Evolutionary conservation across 352 stramenopile species (phyloP).

Genomic region (Aphanomyces astaci): DNA sequence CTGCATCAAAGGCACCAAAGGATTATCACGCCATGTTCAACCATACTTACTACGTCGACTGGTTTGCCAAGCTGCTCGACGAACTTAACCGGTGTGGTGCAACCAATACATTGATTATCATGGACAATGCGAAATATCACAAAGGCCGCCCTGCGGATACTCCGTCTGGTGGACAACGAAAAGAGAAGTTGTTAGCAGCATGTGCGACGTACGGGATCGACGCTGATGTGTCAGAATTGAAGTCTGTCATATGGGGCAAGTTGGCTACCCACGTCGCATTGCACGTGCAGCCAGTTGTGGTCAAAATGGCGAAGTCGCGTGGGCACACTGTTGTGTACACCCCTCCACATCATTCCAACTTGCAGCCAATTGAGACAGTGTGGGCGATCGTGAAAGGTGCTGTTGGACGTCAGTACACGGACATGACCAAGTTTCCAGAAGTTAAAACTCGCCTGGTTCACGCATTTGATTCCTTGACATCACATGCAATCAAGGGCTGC

Average conservation of each 20-base stretch:
- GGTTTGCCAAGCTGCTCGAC: slow-evolving; percentile 16
- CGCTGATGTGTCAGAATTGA: neutral
- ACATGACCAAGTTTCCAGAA: slow-evolving; percentile 3
- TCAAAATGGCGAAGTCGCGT: neutral
- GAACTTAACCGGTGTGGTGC: neutral
- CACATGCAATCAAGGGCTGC: neutral
- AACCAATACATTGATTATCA: slow-evolving; percentile 19
- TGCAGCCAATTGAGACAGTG: slow-evolving; percentile 3
- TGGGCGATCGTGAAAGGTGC: neutral
- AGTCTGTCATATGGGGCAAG: neutral
- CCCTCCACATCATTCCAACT: neutral
- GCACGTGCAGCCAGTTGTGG: neutral
- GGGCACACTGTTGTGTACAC: too few species aligned
- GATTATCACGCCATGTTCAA: slow-evolving; percentile 29
- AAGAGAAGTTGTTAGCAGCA: neutral
- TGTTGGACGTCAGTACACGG: neutral
- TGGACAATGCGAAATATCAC: slow-evolving; percentile 29
- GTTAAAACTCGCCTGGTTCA: slow-evolving; percentile 10
- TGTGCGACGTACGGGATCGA: neutral
- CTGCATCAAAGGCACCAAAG: neutral
- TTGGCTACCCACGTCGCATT: neutral
- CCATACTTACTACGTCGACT: slow-evolving; percentile 20
- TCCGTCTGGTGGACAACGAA: neutral
- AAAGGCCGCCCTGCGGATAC: neutral
- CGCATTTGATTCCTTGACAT: neutral